These are phyloP conservation scores for Neltuma alba DNA, from an alignment of 306 rosid species.

Conservation along the genomic window DNA sequence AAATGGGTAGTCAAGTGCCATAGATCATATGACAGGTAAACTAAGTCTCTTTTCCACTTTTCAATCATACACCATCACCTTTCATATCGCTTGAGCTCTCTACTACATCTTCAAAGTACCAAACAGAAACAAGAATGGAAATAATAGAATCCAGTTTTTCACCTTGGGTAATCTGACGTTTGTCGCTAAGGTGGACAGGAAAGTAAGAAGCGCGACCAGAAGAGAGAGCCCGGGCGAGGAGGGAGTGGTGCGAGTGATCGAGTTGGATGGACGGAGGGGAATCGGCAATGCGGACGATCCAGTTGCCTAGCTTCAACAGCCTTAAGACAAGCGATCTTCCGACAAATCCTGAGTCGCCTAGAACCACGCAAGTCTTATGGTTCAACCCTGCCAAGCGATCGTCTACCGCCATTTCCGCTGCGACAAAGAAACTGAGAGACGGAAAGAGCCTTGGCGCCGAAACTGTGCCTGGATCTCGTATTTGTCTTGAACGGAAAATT, in stretches of 20 bases:
- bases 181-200: constrained; percentile 62
- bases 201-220: constrained; percentile 76
- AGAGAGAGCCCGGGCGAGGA: constrained; percentile 58
- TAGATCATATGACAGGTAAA: too few species aligned
- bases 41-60: too few species aligned
- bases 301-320: constrained; percentile 62
- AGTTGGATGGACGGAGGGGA: constrained; percentile 58
- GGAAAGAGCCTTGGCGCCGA: constrained; percentile 42
- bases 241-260: constrained; percentile 49
- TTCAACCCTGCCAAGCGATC: constrained; percentile 59
- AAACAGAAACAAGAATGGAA: neutral
- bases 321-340: constrained; percentile 73
- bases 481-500: neutral
- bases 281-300: constrained; percentile 89
- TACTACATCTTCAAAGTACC: neutral
- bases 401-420: constrained; percentile 54
- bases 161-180: constrained; percentile 58
- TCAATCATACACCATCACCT: too few species aligned
- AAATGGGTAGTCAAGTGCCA: too few species aligned
- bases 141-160: neutral
- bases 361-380: constrained; percentile 74
- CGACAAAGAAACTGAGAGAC: constrained; percentile 16
- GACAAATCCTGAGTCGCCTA: constrained; percentile 80
- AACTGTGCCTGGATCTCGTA: neutral
- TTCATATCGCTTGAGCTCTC: too few species aligned